These are phyloP conservation scores for Spirogloea muscicola DNA, from an alignment of 139 green algal genomes.

Conservation along the genomic window DNA sequence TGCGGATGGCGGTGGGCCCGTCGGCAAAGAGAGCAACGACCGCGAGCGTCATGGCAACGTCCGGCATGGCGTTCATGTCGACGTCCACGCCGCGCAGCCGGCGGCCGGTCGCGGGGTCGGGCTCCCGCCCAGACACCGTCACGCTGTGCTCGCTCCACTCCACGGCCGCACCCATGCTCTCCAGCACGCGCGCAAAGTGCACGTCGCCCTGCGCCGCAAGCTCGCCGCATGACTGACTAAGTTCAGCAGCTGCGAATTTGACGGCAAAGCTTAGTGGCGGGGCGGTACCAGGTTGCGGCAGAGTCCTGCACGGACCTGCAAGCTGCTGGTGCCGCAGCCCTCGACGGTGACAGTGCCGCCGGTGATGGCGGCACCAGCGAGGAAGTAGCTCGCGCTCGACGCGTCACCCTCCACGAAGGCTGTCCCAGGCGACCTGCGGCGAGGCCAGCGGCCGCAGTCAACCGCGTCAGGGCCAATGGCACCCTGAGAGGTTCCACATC, in stretches of 20 bases:
- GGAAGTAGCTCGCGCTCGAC: constrained; percentile 80
- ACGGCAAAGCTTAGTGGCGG: too few species aligned
- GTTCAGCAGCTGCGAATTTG: too few species aligned
- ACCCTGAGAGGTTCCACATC: too few species aligned
- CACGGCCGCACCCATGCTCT: constrained; percentile 90
- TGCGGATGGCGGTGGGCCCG: constrained; percentile 81
- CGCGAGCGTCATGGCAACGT: constrained; percentile 97
- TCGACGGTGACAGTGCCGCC: constrained; percentile 83
- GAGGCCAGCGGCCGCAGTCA: too few species aligned
- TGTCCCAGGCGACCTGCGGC: constrained; percentile 58
- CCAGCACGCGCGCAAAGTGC: constrained; percentile 92
- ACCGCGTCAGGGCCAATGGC: too few species aligned
- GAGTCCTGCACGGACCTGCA: constrained; percentile 73
- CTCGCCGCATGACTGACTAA: too few species aligned
- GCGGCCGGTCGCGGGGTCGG: constrained; percentile 22
- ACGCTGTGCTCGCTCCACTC: constrained; percentile 87
- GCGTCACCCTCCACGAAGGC: constrained; percentile 96
- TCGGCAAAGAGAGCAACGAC: constrained; percentile 93
- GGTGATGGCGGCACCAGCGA: constrained; percentile 90
- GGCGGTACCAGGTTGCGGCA: too few species aligned
- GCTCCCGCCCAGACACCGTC: constrained; percentile 75
- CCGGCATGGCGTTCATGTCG: constrained; percentile 98
- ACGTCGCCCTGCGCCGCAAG: constrained; percentile 73
- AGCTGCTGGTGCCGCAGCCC: constrained; percentile 84
- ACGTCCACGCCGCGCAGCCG: constrained; percentile 87